Percentiles rank a stretch among this genome's conserved stretches.
Evolutionary conservation across 441 rosid species (phyloP).

Genomic region (Populus hybrid): DNA sequence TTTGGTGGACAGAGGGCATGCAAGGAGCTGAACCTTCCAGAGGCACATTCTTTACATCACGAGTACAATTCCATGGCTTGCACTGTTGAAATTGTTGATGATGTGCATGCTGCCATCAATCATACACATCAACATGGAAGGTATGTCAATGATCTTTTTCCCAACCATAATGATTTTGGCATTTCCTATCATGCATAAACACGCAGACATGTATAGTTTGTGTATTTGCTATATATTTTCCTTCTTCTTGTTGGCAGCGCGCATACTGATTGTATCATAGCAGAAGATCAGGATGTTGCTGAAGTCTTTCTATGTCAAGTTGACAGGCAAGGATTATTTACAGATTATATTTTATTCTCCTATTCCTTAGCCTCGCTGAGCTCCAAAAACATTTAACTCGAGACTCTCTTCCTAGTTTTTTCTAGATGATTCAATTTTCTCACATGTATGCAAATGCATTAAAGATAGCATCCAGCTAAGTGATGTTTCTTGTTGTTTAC

Average conservation of each 20-base stretch:
- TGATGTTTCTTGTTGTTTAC: slow-evolving; percentile 1
- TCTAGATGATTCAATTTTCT: background rate
- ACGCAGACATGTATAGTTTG: background rate
- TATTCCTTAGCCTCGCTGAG: background rate
- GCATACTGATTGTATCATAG: slow-evolving; percentile 88
- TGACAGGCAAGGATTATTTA: slow-evolving; percentile 55
- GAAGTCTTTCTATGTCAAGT: slow-evolving; percentile 74
- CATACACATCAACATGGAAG: slow-evolving; percentile 96
- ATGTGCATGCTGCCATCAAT: slow-evolving; percentile 71
- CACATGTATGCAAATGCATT: background rate
- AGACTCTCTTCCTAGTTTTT: background rate
- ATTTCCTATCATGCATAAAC: background rate
- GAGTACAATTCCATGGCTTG: slow-evolving; percentile 89
- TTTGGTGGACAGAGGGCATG: slow-evolving; percentile 86
- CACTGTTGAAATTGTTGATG: slow-evolving; percentile 90
- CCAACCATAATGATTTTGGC: slow-evolving; percentile 6
- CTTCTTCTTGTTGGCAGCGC: slow-evolving; percentile 52
- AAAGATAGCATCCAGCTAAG: background rate
- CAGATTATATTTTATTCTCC: background rate
- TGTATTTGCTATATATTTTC: background rate
- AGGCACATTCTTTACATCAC: slow-evolving; percentile 65
- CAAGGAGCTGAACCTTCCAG: slow-evolving; percentile 56
- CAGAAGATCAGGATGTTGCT: slow-evolving; percentile 71
- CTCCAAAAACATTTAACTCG: background rate
- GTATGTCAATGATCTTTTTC: slow-evolving; percentile 26